Evolutionary conservation across 345 rosid species (phyloP).

Genomic region (Iberis pinnata): DNA sequence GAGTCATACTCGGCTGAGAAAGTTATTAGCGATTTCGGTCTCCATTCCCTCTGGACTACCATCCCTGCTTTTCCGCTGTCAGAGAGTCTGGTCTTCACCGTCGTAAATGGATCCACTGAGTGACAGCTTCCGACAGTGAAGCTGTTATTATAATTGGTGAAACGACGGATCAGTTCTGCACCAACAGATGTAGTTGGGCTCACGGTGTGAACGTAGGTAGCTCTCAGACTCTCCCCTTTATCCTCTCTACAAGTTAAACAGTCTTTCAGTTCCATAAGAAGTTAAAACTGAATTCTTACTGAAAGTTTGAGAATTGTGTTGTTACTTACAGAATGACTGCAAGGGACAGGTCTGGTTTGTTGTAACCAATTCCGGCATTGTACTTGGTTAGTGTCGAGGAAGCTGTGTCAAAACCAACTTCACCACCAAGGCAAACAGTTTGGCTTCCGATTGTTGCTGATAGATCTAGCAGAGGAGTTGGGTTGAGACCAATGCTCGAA

Average conservation of each 20-base stretch:
- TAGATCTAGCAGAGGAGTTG: conserved; percentile 61
- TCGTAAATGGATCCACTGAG: conserved; percentile 45
- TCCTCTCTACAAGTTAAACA: conserved; percentile 39
- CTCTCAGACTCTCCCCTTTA: conserved; percentile 66
- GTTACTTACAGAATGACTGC: conserved; percentile 61
- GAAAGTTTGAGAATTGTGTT: background rate
- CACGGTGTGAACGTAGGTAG: conserved; percentile 59
- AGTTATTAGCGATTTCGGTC: conserved; percentile 60
- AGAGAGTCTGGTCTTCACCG: conserved; percentile 50
- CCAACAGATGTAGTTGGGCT: conserved; percentile 49
- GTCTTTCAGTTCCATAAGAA: background rate
- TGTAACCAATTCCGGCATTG: conserved; percentile 63
- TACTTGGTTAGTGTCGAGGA: conserved; percentile 59
- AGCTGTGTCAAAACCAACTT: conserved; percentile 68
- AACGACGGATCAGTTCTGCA: conserved; percentile 68
- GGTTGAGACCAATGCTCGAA: conserved; percentile 73
- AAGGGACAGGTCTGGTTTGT: conserved; percentile 54
- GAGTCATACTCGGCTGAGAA: conserved; percentile 69
- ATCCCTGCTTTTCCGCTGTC: conserved; percentile 56
- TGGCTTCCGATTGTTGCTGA: conserved; percentile 71
- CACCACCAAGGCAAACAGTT: conserved; percentile 59
- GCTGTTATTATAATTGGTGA: conserved; percentile 49
- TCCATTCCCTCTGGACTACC: conserved; percentile 68
- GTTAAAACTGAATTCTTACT: background rate
- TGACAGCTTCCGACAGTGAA: conserved; percentile 62